A percentile compares a stretch with the other conserved stretches of the same genome.
Evolutionary conservation across 2,329 filamentous ascomycete species (phyloP).

Genomic region (Fusarium camptoceras): DNA sequence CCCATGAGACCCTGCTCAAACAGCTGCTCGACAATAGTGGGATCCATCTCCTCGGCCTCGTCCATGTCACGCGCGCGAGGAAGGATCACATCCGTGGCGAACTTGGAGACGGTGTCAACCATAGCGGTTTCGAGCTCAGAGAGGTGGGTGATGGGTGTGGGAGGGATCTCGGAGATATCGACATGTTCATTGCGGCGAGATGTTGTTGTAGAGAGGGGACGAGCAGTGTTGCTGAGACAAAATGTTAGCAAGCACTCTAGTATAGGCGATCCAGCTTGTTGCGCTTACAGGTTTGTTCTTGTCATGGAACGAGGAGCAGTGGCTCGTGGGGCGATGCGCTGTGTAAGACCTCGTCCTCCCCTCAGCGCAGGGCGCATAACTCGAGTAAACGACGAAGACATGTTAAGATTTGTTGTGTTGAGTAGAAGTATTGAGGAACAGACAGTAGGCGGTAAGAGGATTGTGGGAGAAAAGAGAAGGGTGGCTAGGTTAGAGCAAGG

Average conservation of each 20-base stretch:
- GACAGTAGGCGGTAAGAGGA: constrained; percentile 1
- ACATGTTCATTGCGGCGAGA: constrained; percentile 59
- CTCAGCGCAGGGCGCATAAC: constrained; percentile 64
- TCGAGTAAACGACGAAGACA: constrained; percentile 62
- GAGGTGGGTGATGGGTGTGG: constrained; percentile 92
- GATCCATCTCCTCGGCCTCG: constrained; percentile 94
- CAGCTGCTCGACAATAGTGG: constrained; percentile 85
- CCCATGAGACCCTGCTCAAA: constrained; percentile 99
- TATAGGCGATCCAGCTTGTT: background rate
- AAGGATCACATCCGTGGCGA: constrained; percentile 87
- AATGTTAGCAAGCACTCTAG: constrained; percentile 7
- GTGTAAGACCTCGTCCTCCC: constrained; percentile 55
- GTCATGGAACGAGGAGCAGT: constrained; percentile 39
- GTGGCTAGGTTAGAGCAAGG: constrained; percentile 8
- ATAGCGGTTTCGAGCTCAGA: constrained; percentile 92
- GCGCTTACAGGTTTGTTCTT: constrained; percentile 46
- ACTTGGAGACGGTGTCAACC: constrained; percentile 90
- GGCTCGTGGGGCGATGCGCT: constrained; percentile 43
- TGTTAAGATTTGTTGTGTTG: constrained; percentile 20
- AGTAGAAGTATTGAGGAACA: background rate
- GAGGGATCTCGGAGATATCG: constrained; percentile 81
- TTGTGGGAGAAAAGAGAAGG: background rate
- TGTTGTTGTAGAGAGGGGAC: constrained; percentile 71
- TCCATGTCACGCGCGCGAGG: constrained; percentile 98
- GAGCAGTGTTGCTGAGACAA: constrained; percentile 51